These are phyloP conservation scores for Colletotrichum cereale DNA, from an alignment of 2,329 filamentous ascomycete genomes.

Conservation along the genomic window DNA sequence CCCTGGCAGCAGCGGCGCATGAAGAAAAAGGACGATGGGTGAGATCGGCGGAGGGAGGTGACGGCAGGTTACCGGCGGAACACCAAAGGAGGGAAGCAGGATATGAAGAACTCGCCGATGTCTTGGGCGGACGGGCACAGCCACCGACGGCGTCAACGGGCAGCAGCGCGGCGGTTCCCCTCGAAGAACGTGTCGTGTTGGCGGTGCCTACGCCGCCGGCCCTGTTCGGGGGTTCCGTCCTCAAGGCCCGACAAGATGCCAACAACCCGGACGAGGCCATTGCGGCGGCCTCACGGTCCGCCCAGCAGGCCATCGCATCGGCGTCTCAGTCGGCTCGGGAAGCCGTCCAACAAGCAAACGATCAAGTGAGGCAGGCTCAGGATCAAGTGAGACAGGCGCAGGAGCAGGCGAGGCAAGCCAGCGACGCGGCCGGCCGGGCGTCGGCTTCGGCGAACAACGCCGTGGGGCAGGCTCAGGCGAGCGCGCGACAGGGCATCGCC, in stretches of 20 bases:
- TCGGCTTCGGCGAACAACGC: constrained; percentile 43
- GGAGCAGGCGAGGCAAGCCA: constrained; percentile 42
- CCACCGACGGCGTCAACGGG: constrained; percentile 31
- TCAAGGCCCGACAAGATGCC: constrained; percentile 12
- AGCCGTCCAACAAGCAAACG: constrained; percentile 44
- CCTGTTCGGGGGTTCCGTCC: constrained; percentile 20
- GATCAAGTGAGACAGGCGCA: constrained; percentile 43
- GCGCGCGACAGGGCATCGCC: constrained; percentile 37
- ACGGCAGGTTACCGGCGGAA: constrained; percentile 9
- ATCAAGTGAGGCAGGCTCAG: constrained; percentile 44
- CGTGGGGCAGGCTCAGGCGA: constrained; percentile 40
- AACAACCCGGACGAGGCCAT: constrained; percentile 34
- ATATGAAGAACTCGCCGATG: not conserved
- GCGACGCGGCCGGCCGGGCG: constrained; percentile 44
- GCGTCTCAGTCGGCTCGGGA: constrained; percentile 40
- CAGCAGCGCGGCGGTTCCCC: constrained; percentile 18
- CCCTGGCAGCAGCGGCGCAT: constrained; percentile 11
- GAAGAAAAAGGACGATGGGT: constrained; percentile 20
- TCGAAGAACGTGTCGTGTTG: constrained; percentile 36
- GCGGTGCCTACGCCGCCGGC: constrained; percentile 31
- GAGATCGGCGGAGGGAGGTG: constrained; percentile 16
- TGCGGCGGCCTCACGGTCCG: constrained; percentile 35
- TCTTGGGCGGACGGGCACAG: constrained; percentile 6
- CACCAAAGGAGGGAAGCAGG: constrained; percentile 20
- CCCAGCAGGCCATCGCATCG: constrained; percentile 37